These are phyloP conservation scores for Zostera marina DNA, from an alignment of 116 monocot genomes.

Conservation along the genomic window DNA sequence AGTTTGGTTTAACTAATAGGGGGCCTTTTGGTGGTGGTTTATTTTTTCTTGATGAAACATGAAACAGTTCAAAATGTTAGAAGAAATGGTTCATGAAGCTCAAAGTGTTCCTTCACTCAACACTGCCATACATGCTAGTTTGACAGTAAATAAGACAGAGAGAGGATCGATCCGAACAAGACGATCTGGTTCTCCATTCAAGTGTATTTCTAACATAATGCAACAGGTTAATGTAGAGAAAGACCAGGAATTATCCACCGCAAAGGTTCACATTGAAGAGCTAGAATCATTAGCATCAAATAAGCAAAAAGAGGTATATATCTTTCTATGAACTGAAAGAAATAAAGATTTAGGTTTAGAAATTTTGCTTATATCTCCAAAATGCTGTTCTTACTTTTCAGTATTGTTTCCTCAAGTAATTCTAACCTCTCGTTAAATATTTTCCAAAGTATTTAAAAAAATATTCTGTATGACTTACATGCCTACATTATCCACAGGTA, in stretches of 20 bases:
- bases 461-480: neutral
- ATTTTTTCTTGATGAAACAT: neutral
- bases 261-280: constrained; percentile 39
- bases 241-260: constrained; percentile 37
- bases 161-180: constrained; percentile 26
- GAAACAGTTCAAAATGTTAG: constrained; percentile 51
- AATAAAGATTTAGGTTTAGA: neutral
- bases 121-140: constrained; percentile 4
- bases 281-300: constrained; percentile 28
- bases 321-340: neutral
- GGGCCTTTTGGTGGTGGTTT: neutral
- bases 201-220: constrained; percentile 53
- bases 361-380: too few species aligned
- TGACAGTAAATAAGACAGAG: constrained; percentile 19
- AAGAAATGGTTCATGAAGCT: constrained; percentile 29
- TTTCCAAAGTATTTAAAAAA: neutral
- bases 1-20: neutral
- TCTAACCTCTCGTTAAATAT: too few species aligned
- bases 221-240: constrained; percentile 61
- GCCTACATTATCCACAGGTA: constrained; percentile 17
- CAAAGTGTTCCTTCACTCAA: constrained; percentile 12
- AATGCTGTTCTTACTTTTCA: too few species aligned
- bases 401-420: too few species aligned
- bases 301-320: constrained; percentile 54
- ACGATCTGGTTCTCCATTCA: constrained; percentile 62